Conservation (phyloP, 2,329 filamentous ascomycete species). For the Sporothrix pallida region DNA sequence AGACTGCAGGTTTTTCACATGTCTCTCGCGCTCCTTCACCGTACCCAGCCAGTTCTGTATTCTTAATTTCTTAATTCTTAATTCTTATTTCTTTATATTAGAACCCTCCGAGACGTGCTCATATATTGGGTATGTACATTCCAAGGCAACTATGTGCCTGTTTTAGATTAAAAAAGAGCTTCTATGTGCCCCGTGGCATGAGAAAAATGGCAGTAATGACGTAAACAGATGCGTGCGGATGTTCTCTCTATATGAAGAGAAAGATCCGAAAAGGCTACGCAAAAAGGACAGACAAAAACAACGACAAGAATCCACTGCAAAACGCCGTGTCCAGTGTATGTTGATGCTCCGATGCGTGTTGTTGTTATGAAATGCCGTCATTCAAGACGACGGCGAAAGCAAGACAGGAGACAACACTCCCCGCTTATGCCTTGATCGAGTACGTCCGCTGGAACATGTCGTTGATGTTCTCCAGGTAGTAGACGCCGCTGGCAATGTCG, state of each 20-base stretch:
- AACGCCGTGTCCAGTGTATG: slow-evolving; percentile 33
- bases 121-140: slow-evolving; percentile 31
- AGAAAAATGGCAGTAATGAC: slow-evolving; percentile 15
- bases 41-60: too few species aligned
- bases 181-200: slow-evolving; percentile 30
- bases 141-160: slow-evolving; percentile 26
- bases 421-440: slow-evolving; percentile 69
- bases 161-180: slow-evolving; percentile 31
- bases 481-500: slow-evolving; percentile 69
- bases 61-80: neutral
- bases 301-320: slow-evolving; percentile 26
- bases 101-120: slow-evolving; percentile 27
- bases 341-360: slow-evolving; percentile 32
- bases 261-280: neutral
- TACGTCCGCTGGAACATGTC: slow-evolving; percentile 87
- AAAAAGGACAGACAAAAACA: slow-evolving; percentile 29
- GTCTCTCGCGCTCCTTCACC: too few species aligned
- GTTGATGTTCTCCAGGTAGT: slow-evolving; percentile 81
- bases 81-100: slow-evolving; percentile 28
- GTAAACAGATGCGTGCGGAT: slow-evolving; percentile 19
- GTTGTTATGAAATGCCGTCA: neutral
- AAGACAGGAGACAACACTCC: neutral
- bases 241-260: neutral
- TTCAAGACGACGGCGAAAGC: neutral
- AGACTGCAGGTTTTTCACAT: too few species aligned